Base-by-base conservation (phyloP, 345 rosid genomes). In the Eucalyptus fibrosa region DNA sequence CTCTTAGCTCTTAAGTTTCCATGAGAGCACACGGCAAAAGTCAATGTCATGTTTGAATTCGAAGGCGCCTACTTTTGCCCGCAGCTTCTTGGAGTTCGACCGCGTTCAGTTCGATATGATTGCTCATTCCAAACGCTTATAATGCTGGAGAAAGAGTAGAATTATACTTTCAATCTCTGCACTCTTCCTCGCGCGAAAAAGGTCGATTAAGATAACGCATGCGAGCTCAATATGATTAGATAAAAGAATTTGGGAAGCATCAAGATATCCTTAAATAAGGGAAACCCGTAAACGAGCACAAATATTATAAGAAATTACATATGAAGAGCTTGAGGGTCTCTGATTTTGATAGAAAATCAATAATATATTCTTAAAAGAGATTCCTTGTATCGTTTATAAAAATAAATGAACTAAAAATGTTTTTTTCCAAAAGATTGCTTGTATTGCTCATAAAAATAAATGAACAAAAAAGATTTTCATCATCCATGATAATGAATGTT, bases 321-420 rank as follows among this genome's bases (percentile, higher is more conserved):
- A 7, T 11, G 4, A 26, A 60, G 56, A 28, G 67, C n/a, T 60
- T 26, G 2, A 62, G 37, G 72, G 17, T 62, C 15, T 30, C 1
- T 8, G 55, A 51, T 51, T 0, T 51, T 51, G 56, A 51, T 51
- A 18, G 56, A 51, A 51, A 51, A 51, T 51, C 56, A 51, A 51
- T 51, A 18, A 51, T 7, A 3, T 51, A 51, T 51, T 51, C 9
- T 51, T 51, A 51, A 51, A 51, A 51, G 56, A 8, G 59, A 53
- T 53, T 4, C 5, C 0, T 53, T 53, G 26, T 19, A 17, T 51
- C 0, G 0, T 0, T 51, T 7, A 51, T 51, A 51, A 51, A 51
- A 51, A 51, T 51, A 51, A 51, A 17, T 51, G 21, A 51, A 51
- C 21, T 0, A 6, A 51, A 51, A 17, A 51, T 7, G 17, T 51